Conservation (phyloP, 2,329 filamentous ascomycete genomes). For the Sarocladium oryzae region DNA sequence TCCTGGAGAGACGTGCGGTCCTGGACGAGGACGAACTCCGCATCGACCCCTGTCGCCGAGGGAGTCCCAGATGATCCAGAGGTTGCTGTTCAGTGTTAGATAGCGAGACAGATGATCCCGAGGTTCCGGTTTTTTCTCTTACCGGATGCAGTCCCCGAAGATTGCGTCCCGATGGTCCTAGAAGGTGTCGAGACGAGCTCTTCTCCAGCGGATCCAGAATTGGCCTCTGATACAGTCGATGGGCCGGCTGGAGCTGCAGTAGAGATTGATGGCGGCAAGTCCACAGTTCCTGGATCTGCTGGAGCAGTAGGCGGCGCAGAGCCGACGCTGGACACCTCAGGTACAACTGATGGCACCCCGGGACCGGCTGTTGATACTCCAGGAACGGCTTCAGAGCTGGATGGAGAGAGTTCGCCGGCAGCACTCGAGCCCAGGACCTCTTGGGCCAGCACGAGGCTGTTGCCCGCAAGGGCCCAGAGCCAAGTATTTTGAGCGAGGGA, state of each 20-base stretch:
- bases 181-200: background rate
- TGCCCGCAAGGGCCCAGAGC: background rate
- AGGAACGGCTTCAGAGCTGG: background rate
- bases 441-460: background rate
- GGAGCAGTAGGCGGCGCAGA: no score
- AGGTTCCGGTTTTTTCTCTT: background rate
- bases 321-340: no score
- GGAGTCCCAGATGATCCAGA: background rate
- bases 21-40: background rate
- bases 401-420: background rate
- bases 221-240: no score
- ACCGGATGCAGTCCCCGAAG: background rate
- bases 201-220: background rate
- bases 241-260: no score
- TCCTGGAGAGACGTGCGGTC: background rate
- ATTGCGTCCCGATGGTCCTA: background rate
- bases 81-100: no score
- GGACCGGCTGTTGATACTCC: background rate
- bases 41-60: background rate
- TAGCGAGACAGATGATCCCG: background rate
- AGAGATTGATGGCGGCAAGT: no score
- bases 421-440: background rate
- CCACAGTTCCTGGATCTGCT: no score
- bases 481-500: background rate
- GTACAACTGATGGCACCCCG: no score